Conservation (phyloP, 2,329 filamentous ascomycete species). For the Colletotrichum melonis region DNA sequence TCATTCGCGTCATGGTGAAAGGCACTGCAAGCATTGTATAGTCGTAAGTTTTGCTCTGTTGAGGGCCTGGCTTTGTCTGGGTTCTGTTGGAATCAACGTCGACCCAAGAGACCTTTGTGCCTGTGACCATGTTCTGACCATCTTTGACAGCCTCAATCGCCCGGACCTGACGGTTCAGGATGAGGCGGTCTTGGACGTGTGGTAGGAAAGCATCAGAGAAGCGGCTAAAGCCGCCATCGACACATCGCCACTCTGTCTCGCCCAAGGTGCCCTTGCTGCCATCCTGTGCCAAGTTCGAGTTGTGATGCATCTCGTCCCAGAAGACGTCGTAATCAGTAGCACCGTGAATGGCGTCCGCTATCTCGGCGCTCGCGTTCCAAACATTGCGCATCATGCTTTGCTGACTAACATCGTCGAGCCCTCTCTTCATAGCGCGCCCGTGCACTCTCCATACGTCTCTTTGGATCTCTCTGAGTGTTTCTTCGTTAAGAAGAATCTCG, state of each 20-base stretch:
- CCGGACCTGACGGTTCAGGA: slow-evolving; percentile 66
- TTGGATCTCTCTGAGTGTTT: slow-evolving; percentile 44
- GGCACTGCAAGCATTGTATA: slow-evolving; percentile 71
- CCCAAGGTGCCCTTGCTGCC: slow-evolving; percentile 41
- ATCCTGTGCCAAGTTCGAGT: slow-evolving; percentile 46
- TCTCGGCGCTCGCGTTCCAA: slow-evolving; percentile 61
- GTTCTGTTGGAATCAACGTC: slow-evolving; percentile 39
- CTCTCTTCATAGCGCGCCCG: slow-evolving; percentile 51
- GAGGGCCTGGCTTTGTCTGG: slow-evolving; percentile 47
- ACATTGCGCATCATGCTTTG: slow-evolving; percentile 47
- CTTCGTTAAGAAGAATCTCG: background rate
- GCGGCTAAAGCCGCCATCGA: slow-evolving; percentile 54
- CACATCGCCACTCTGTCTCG: slow-evolving; percentile 33
- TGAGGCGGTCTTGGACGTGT: slow-evolving; percentile 66
- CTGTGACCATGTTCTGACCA: background rate
- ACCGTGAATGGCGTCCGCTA: slow-evolving; percentile 55
- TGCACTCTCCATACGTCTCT: slow-evolving; percentile 55
- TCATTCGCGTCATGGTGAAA: slow-evolving; percentile 68
- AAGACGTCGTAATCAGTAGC: slow-evolving; percentile 45
- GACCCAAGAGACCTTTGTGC: slow-evolving; percentile 58
- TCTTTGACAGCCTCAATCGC: slow-evolving; percentile 59
- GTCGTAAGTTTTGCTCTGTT: slow-evolving; percentile 65
- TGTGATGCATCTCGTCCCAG: slow-evolving; percentile 47
- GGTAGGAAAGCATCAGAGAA: slow-evolving; percentile 73
- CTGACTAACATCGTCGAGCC: slow-evolving; percentile 70